These are phyloP conservation scores for Thielaviopsis musarum DNA, from an alignment of 2,329 filamentous ascomycete genomes.

Conservation along the genomic window DNA sequence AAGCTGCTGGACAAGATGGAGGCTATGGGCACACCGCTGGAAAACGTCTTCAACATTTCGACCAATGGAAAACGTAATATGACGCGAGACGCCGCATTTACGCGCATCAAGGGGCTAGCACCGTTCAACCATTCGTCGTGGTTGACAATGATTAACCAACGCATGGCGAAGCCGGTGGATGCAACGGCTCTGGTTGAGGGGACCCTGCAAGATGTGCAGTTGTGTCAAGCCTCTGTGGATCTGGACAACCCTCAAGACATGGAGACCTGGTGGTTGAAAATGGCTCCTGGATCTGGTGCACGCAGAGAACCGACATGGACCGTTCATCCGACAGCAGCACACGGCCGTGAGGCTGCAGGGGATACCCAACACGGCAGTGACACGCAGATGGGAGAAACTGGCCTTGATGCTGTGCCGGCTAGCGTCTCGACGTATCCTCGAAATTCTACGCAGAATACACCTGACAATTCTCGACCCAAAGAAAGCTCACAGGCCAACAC, in stretches of 20 bases:
- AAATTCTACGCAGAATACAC: background rate
- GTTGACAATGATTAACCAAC: background rate
- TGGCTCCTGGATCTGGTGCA: background rate
- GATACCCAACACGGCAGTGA: background rate
- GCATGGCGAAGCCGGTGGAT: background rate
- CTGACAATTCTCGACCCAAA: background rate
- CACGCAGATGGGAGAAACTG: background rate
- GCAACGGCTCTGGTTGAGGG: background rate
- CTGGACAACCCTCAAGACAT: background rate
- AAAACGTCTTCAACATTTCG: conserved; percentile 35
- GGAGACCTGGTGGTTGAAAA: conserved; percentile 8
- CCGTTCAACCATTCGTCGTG: conserved; percentile 21
- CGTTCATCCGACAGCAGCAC: background rate
- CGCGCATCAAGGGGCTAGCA: conserved; percentile 34
- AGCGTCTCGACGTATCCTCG: background rate
- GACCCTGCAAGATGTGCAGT: conserved; percentile 2
- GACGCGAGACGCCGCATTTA: conserved; percentile 27
- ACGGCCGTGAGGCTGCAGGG: background rate
- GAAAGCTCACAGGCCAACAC: background rate
- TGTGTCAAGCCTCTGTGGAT: background rate
- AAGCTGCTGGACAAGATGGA: conserved; percentile 38
- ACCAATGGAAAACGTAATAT: conserved; percentile 29
- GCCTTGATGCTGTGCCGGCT: background rate
- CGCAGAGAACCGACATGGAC: background rate
- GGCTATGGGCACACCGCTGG: conserved; percentile 31